Base-by-base conservation (phyloP, 306 rosid species). In the Benincasa hispida region DNA sequence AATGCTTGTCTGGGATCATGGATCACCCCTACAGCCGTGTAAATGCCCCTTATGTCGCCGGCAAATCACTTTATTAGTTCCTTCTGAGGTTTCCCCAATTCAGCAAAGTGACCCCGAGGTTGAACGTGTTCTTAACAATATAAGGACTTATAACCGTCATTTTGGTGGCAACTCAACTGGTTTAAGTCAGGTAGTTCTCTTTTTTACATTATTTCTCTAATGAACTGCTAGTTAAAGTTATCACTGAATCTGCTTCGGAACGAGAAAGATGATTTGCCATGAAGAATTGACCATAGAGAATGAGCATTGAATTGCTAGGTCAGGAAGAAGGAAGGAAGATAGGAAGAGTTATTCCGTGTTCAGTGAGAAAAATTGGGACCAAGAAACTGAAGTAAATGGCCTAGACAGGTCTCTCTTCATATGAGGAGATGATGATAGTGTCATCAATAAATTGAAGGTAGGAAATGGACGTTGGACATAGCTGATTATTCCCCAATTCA, bases 11-110 rank as follows among this genome's bases (percentile, higher is more conserved):
- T 91, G 96, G 97, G 78, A 80, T 25, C 87, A 90, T 77, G 90
- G 89, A 82, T 83, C 97, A 3, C 63, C 79, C 21, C 28, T 88
- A 5, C 83, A 85, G 5, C 89, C 95, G 0, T 90, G 98, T 79
- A 90, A 79, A 81, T 94, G 98, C 75, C 98, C 98, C 0, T 85
- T 91, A 0, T 94, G 98, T 76, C 97, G 97, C 9, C 94, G 97
- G 8, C 86, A 78, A 18, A 91, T 91, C 59, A 89, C 89, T 4
- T 83, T 94, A 55, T 54, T 93, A 59, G 89, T 93, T 66, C 98
- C 97, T 5, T 67, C 87, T 21, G 82, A 80, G 75, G 85, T 57
- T 25, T 86, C 87, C 27, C 14, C 14, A 3, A 61, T 81, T 42
- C 90, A 78, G 56, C 87, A 66, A 12, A 48, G 76, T 9, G 77